These are phyloP conservation scores for Artemisia tridentata DNA, from an alignment of 129 eudicot genomes.

Conservation along the genomic window DNA sequence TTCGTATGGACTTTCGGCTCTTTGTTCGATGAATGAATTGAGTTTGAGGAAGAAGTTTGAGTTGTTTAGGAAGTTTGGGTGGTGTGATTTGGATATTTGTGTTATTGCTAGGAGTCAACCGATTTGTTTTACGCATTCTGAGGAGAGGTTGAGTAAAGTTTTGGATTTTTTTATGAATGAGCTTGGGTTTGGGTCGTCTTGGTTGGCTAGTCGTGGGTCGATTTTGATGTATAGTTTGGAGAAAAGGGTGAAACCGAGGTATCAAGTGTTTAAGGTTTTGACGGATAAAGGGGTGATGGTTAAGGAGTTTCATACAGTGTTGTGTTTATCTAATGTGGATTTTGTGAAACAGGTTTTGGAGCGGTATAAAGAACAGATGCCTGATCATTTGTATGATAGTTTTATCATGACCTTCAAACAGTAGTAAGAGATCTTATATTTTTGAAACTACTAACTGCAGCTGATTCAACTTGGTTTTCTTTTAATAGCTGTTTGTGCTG, in stretches of 20 bases:
- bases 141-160: constrained; percentile 23
- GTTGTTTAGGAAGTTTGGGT: constrained; percentile 38
- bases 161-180: constrained; percentile 32
- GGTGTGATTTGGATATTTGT: constrained; percentile 35
- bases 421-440: background rate
- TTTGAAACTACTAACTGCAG: background rate
- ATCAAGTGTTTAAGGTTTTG: constrained; percentile 25
- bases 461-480: constrained; percentile 17
- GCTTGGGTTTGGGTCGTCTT: constrained; percentile 29
- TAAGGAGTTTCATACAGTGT: constrained; percentile 15
- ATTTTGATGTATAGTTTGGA: constrained; percentile 39
- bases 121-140: constrained; percentile 28
- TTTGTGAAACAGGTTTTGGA: constrained; percentile 31
- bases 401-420: background rate
- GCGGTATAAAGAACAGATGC: constrained; percentile 18
- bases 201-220: constrained; percentile 27
- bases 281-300: constrained; percentile 27
- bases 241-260: constrained; percentile 39
- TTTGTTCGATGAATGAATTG: constrained; percentile 17
- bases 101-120: constrained; percentile 28
- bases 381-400: constrained; percentile 30
- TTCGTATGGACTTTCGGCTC: constrained; percentile 24
- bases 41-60: constrained; percentile 24
- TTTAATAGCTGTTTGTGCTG: background rate
- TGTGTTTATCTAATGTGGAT: constrained; percentile 24